These are phyloP conservation scores for Clarkia xantiana DNA, from an alignment of 345 rosid genomes.

Conservation along the genomic window DNA sequence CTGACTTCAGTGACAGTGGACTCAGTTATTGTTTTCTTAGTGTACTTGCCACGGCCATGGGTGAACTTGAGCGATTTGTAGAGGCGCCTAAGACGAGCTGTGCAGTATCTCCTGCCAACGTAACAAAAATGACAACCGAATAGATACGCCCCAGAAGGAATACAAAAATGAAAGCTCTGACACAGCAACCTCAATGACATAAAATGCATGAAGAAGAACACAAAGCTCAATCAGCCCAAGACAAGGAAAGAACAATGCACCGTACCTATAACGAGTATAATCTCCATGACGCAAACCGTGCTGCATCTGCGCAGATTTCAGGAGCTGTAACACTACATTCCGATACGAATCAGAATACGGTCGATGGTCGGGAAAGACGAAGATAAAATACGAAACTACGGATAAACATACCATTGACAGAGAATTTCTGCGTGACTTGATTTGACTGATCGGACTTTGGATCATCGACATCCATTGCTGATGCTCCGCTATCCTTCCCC, in stretches of 20 bases:
- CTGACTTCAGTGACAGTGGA: constrained; percentile 85
- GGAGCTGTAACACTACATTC: constrained; percentile 59
- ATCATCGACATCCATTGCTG: constrained; percentile 71
- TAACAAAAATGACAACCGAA: neutral
- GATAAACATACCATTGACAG: constrained; percentile 49
- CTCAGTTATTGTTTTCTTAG: constrained; percentile 55
- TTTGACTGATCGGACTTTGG: constrained; percentile 50
- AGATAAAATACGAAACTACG: neutral
- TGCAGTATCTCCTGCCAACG: constrained; percentile 71
- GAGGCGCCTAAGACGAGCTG: constrained; percentile 86
- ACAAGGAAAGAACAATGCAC: neutral
- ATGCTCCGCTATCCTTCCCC: too few species aligned
- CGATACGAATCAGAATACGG: neutral
- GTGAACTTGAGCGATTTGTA: constrained; percentile 89
- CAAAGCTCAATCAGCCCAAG: neutral
- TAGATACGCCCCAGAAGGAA: neutral
- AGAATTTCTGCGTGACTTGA: constrained; percentile 55
- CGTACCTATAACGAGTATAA: constrained; percentile 82
- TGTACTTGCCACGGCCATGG: constrained; percentile 87
- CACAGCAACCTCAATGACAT: neutral
- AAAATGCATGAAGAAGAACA: neutral
- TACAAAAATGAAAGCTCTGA: too few species aligned
- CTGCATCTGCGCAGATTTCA: constrained; percentile 90
- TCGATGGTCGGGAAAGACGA: neutral
- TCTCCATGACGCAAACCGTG: constrained; percentile 97